phyloP scores from a whole-genome alignment of 768 basidiomycete genomes.

The Boletus rubropictus region DNA sequence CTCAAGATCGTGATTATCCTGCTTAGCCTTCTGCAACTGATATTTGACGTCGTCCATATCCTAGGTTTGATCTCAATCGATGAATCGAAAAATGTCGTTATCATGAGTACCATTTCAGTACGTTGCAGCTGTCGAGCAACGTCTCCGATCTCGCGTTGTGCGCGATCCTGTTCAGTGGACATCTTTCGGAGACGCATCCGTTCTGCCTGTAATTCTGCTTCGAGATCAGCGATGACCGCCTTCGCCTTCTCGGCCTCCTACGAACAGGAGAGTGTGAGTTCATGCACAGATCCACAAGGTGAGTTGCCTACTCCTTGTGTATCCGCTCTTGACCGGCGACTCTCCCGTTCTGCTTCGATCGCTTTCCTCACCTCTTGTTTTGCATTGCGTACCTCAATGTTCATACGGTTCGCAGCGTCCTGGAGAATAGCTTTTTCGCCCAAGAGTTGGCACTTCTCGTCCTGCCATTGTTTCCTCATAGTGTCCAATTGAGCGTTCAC shows the following conservation, averaged over 20 bases:
- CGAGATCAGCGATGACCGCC: slow-evolving; percentile 59
- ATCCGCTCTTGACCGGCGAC: slow-evolving; percentile 43
- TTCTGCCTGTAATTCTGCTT: slow-evolving; percentile 65
- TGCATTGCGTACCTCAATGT: slow-evolving; percentile 50
- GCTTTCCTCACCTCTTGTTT: slow-evolving; percentile 54
- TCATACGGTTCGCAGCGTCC: slow-evolving; percentile 62
- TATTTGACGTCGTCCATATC: slow-evolving; percentile 75
- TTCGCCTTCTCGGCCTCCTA: slow-evolving; percentile 73
- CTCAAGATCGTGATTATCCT: slow-evolving; percentile 69
- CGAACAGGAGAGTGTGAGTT: not conserved
- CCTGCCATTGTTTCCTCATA: slow-evolving; percentile 66
- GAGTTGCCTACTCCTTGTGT: slow-evolving; percentile 47
- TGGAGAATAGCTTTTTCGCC: slow-evolving; percentile 72
- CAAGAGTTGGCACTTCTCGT: slow-evolving; percentile 56
- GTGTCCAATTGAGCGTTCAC: slow-evolving; percentile 59
- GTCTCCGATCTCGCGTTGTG: slow-evolving; percentile 60
- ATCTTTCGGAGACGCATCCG: slow-evolving; percentile 59
- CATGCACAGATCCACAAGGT: not conserved
- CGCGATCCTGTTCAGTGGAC: slow-evolving; percentile 55
- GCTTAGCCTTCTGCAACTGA: slow-evolving; percentile 63
- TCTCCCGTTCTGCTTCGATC: slow-evolving; percentile 46
- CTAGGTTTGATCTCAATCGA: slow-evolving; percentile 33
- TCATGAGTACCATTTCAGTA: slow-evolving; percentile 55
- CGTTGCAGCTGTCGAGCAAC: slow-evolving; percentile 60
- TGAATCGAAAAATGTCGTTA: not conserved